Conservation (phyloP, 2,329 filamentous ascomycete species). For the Paraconiothyrium brasiliense region DNA sequence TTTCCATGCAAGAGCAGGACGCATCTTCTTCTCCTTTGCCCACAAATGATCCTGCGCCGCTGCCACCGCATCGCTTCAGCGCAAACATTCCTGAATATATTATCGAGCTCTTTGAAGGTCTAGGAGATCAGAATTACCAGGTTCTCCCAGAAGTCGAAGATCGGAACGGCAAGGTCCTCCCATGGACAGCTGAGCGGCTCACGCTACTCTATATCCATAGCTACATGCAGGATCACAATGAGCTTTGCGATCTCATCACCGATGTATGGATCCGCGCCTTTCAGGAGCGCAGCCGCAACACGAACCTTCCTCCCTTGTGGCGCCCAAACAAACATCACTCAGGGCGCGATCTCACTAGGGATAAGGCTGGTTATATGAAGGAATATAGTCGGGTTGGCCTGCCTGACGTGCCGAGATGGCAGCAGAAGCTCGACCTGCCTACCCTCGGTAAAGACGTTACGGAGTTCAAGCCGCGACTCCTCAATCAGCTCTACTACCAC, state of each 20-base stretch:
- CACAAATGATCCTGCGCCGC: not conserved
- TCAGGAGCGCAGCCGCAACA: constrained; percentile 25
- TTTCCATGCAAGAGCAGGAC: not conserved
- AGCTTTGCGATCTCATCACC: constrained; percentile 41
- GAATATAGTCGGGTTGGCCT: not conserved
- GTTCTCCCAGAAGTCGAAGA: constrained; percentile 30
- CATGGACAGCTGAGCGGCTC: constrained; percentile 33
- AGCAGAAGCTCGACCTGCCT: constrained; percentile 25
- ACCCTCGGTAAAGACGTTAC: constrained; percentile 23
- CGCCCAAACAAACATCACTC: constrained; percentile 25
- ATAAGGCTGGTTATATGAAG: not conserved
- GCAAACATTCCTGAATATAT: constrained; percentile 12
- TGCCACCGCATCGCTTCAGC: not conserved
- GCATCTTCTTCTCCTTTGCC: not conserved
- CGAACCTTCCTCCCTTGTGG: constrained; percentile 25
- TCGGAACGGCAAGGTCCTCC: constrained; percentile 2
- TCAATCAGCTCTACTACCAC: constrained; percentile 35
- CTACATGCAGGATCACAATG: constrained; percentile 24
- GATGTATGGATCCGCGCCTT: constrained; percentile 48
- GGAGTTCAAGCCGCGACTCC: constrained; percentile 19
- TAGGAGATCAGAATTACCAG: constrained; percentile 16
- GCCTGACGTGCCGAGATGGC: constrained; percentile 17
- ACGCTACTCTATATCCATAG: constrained; percentile 38
- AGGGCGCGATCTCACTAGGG: not conserved
- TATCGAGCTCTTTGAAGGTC: constrained; percentile 13